phyloP scores from a whole-genome alignment of 148 eudicot species.

The Rheum nobile region DNA sequence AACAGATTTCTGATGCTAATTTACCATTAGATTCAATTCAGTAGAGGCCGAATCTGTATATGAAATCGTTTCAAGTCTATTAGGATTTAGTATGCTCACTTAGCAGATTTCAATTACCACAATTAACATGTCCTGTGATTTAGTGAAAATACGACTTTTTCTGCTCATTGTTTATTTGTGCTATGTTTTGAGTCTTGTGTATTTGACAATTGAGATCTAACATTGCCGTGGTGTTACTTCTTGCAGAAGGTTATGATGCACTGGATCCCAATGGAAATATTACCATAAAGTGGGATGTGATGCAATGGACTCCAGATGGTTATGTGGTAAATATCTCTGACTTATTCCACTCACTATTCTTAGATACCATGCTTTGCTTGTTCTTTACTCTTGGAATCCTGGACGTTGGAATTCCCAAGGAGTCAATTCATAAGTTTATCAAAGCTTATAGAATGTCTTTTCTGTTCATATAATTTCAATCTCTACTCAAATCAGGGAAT shows the following conservation, averaged over 20 bases:
- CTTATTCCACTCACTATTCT: background rate
- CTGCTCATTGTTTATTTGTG: background rate
- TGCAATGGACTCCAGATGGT: constrained; percentile 51
- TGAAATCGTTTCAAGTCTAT: no score
- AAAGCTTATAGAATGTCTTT: no score
- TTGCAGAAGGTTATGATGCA: constrained; percentile 40
- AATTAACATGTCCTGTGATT: no score
- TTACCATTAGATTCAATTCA: background rate
- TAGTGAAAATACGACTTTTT: background rate
- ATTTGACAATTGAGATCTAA: background rate
- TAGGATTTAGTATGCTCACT: no score
- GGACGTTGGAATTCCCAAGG: background rate
- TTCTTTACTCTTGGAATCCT: background rate
- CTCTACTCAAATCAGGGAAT: background rate
- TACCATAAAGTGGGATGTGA: constrained; percentile 45
- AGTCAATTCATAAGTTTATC: no score
- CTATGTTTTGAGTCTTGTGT: background rate
- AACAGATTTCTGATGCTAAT: background rate
- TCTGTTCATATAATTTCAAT: background rate
- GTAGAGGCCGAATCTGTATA: background rate
- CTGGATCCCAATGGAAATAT: constrained; percentile 43
- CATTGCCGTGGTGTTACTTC: background rate
- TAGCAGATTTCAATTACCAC: no score
- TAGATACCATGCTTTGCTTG: background rate
- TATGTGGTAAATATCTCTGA: constrained; percentile 27